Conservation (phyloP, 2,329 filamentous ascomycete species). For the Sporothrix curviconia region DNA sequence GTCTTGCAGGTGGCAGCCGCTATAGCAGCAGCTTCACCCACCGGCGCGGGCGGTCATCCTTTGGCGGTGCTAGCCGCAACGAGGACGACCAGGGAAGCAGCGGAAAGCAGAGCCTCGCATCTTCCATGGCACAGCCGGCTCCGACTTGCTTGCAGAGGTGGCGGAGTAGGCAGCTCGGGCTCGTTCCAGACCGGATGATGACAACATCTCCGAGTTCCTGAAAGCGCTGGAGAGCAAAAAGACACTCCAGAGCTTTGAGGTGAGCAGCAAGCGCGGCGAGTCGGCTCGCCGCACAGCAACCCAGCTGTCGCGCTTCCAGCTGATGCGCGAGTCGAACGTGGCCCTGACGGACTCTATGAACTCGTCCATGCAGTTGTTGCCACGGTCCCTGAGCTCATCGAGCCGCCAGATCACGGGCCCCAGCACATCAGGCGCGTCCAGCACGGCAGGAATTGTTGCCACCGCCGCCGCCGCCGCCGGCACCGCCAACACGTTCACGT, state of each 20-base stretch:
- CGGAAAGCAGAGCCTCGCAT: slow-evolving; percentile 68
- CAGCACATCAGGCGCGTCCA: slow-evolving; percentile 35
- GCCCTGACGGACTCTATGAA: slow-evolving; percentile 89
- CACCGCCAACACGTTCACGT: slow-evolving; percentile 55
- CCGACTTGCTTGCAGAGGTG: slow-evolving; percentile 68
- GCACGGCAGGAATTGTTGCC: background rate
- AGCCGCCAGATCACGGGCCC: slow-evolving; percentile 51
- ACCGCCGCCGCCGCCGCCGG: slow-evolving; percentile 24
- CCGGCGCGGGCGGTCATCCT: slow-evolving; percentile 69
- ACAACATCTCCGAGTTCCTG: slow-evolving; percentile 89
- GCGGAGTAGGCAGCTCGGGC: slow-evolving; percentile 52
- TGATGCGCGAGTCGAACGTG: slow-evolving; percentile 83
- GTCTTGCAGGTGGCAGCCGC: slow-evolving; percentile 63
- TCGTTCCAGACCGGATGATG: slow-evolving; percentile 71
- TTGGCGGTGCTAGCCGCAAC: slow-evolving; percentile 61
- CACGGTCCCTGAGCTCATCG: slow-evolving; percentile 72
- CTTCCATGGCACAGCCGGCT: slow-evolving; percentile 65
- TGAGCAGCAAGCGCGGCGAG: slow-evolving; percentile 59
- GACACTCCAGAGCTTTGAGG: slow-evolving; percentile 73
- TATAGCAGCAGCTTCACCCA: slow-evolving; percentile 95
- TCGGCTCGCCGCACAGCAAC: slow-evolving; percentile 69
- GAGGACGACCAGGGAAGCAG: slow-evolving; percentile 75
- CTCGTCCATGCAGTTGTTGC: slow-evolving; percentile 76
- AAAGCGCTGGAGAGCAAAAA: slow-evolving; percentile 83
- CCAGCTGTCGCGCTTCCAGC: slow-evolving; percentile 76